phyloP scores from a whole-genome alignment of 2,329 filamentous ascomycete genomes.

The Zymoseptoria tritici region DNA sequence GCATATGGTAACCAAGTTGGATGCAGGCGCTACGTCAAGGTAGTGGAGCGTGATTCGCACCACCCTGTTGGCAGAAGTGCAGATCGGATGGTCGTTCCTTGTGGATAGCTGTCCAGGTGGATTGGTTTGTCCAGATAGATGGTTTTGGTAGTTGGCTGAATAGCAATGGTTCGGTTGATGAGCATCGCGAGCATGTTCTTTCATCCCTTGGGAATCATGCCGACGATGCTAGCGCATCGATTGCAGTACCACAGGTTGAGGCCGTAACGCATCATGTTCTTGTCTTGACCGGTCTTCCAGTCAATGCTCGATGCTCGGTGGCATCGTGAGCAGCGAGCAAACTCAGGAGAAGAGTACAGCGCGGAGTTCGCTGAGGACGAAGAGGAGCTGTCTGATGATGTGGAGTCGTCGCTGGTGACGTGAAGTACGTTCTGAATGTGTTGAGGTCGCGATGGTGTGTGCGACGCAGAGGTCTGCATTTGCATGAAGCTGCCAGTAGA shows the following conservation, averaged over 20 bases:
- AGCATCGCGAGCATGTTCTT: not conserved
- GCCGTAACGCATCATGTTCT: conserved; percentile 31
- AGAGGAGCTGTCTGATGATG: conserved; percentile 14
- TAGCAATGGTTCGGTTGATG: not conserved
- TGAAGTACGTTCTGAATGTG: conserved; percentile 30
- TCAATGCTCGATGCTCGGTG: conserved; percentile 30
- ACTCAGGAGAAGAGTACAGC: conserved; percentile 16
- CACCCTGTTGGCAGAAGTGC: not conserved
- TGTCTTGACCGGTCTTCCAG: conserved; percentile 26
- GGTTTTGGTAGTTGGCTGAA: not conserved
- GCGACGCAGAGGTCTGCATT: conserved; percentile 27
- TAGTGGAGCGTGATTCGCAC: not conserved
- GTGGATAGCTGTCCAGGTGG: not conserved
- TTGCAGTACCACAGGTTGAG: conserved; percentile 33
- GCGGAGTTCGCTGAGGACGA: conserved; percentile 15
- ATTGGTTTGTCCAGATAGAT: not conserved
- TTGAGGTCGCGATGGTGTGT: conserved; percentile 22
- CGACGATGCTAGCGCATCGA: conserved; percentile 31
- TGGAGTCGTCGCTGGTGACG: conserved; percentile 23
- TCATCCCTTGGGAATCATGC: conserved; percentile 13
- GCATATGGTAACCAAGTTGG: not conserved
- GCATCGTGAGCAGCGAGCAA: conserved; percentile 31
- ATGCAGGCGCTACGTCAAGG: not conserved
- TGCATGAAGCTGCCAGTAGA: conserved; percentile 21
- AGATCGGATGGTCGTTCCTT: not conserved